These are phyloP conservation scores for Hyaloperonospora brassicae DNA, from an alignment of 352 stramenopile species.

Conservation along the genomic window DNA sequence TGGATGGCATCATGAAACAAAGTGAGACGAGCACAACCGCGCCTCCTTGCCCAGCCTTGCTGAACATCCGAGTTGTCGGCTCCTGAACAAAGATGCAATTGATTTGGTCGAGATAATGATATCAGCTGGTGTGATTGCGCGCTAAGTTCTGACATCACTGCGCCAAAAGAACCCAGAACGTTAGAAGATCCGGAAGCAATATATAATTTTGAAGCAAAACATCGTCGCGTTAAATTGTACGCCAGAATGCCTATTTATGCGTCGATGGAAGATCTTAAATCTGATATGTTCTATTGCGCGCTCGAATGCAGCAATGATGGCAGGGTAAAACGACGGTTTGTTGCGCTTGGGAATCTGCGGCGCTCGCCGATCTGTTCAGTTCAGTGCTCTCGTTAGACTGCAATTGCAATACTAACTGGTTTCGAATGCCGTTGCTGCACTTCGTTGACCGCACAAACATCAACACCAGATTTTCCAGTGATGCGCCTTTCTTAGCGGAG, in stretches of 20 bases:
- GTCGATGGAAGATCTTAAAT: neutral
- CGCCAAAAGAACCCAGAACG: neutral
- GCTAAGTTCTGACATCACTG: neutral
- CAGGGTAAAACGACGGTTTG: neutral
- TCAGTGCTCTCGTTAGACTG: neutral
- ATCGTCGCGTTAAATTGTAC: neutral
- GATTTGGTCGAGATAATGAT: neutral
- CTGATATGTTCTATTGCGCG: neutral
- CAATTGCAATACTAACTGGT: neutral
- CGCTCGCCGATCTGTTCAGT: neutral
- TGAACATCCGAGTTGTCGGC: neutral
- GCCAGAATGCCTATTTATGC: neutral
- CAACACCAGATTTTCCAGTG: neutral
- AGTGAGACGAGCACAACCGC: neutral
- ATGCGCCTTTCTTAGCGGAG: neutral
- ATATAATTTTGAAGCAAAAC: neutral
- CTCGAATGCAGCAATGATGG: neutral
- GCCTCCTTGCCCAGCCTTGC: neutral
- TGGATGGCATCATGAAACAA: neutral
- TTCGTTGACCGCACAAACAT: neutral
- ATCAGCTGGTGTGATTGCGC: neutral
- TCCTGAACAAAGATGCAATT: neutral
- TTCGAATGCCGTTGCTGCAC: neutral
- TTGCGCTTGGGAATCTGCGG: neutral
- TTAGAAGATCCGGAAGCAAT: neutral